Evolutionary conservation across 2,329 filamentous ascomycete genomes (phyloP).

Genomic region (Boeremia lycopersici): DNA sequence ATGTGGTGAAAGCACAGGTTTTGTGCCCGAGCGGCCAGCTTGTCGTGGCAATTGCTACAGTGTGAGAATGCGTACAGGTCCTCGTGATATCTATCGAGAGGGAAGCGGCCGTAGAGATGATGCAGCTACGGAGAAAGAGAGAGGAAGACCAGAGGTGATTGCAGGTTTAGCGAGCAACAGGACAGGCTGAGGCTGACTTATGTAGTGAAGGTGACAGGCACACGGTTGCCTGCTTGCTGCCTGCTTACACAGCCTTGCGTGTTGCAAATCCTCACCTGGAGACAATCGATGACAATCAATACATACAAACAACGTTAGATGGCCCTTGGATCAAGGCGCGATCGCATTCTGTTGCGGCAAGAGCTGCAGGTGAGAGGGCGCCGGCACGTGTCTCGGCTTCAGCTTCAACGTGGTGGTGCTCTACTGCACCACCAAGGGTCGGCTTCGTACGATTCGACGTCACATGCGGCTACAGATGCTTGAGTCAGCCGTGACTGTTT

Average conservation of each 20-base stretch:
- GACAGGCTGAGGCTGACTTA: no score
- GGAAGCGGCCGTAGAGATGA: no score
- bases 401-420: no score
- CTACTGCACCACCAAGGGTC: not conserved
- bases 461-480: not conserved
- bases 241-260: constrained; percentile 8
- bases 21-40: not conserved
- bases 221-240: constrained; percentile 14
- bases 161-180: no score
- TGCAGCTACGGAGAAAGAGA: not conserved
- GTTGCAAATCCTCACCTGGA: not conserved
- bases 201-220: constrained; percentile 5
- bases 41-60: not conserved
- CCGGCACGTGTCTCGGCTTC: constrained; percentile 7
- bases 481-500: not conserved
- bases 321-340: no score
- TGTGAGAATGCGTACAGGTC: not conserved
- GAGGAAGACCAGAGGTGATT: not conserved
- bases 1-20: not conserved
- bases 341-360: not conserved
- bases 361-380: constrained; percentile 15
- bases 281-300: not conserved
- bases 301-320: no score
- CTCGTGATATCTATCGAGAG: no score
- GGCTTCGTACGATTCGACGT: not conserved